These are phyloP conservation scores for Blastobotrys mokoenaii DNA, from an alignment of 805 yeast genomes.

Conservation along the genomic window DNA sequence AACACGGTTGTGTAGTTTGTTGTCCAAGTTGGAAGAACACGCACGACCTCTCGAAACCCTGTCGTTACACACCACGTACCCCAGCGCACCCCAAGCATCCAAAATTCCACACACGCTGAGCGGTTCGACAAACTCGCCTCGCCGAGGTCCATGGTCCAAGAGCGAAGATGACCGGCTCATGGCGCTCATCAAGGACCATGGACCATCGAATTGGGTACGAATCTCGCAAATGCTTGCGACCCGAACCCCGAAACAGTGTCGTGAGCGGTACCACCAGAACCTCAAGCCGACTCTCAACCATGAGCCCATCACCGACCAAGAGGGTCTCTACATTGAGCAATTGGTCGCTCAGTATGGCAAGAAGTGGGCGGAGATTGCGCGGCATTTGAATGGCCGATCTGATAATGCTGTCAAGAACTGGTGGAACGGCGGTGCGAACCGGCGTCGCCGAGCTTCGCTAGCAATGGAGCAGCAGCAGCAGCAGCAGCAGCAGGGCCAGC, in stretches of 20 bases:
- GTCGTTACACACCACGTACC: no score
- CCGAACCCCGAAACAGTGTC: constrained; percentile 83
- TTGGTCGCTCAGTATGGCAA: constrained; percentile 75
- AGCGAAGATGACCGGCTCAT: constrained; percentile 70
- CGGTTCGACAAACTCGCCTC: constrained; percentile 10
- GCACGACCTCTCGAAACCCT: no score
- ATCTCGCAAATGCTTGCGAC: constrained; percentile 66
- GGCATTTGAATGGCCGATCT: constrained; percentile 79
- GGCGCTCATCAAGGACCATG: constrained; percentile 59
- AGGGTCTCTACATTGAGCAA: constrained; percentile 72
- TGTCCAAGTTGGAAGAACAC: no score
- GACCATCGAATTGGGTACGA: constrained; percentile 85
- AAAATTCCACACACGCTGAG: neutral
- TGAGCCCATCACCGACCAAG: constrained; percentile 75
- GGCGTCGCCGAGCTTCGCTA: constrained; percentile 43
- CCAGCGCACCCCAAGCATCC: no score
- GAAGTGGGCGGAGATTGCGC: constrained; percentile 89
- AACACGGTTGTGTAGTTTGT: no score
- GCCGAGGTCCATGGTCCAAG: constrained; percentile 85
- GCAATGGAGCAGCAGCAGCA: constrained; percentile 12
- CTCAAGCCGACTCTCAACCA: constrained; percentile 77
- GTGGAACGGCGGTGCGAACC: constrained; percentile 94
- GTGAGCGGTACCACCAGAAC: constrained; percentile 88
- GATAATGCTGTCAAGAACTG: constrained; percentile 90
- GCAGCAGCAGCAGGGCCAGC: constrained; percentile 1